These are phyloP conservation scores for Incumbomyces lentus DNA, from an alignment of 2,329 filamentous ascomycete genomes.

Conservation along the genomic window DNA sequence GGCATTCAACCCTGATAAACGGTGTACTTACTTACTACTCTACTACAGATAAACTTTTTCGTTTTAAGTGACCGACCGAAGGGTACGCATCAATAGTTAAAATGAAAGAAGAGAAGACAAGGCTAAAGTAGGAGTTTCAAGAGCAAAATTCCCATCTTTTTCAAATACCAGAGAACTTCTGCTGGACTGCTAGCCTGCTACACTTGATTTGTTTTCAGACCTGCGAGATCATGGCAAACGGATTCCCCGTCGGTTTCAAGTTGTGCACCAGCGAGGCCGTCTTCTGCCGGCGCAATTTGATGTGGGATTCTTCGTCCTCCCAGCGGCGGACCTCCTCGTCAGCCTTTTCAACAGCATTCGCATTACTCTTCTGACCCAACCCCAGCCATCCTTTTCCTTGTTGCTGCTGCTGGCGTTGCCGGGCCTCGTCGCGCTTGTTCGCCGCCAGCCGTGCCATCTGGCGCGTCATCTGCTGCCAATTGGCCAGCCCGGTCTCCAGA, in stretches of 20 bases:
- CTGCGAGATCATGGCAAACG: not conserved
- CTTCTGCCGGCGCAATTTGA: constrained; percentile 20
- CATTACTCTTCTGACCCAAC: constrained; percentile 12
- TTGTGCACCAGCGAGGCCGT: constrained; percentile 16
- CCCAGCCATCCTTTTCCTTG: constrained; percentile 28
- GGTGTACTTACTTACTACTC: too few relatives aligned
- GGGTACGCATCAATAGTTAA: too few relatives aligned
- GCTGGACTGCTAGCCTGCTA: too few relatives aligned
- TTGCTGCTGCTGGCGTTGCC: too few relatives aligned
- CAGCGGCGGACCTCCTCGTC: constrained; percentile 15
- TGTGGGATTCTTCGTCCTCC: constrained; percentile 19
- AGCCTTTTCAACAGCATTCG: constrained; percentile 13
- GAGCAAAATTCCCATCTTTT: too few relatives aligned
- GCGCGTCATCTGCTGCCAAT: constrained; percentile 74
- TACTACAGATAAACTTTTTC: too few relatives aligned
- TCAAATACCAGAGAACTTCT: too few relatives aligned
- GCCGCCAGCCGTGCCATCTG: constrained; percentile 47
- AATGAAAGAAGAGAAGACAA: too few relatives aligned
- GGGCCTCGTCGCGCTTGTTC: constrained; percentile 33
- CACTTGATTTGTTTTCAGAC: too few relatives aligned
- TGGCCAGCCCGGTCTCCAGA: constrained; percentile 61
- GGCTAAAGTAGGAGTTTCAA: too few relatives aligned
- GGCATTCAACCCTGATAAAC: too few relatives aligned
- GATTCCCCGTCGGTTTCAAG: constrained; percentile 9
- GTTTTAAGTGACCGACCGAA: too few relatives aligned